phyloP scores from a whole-genome alignment of 352 stramenopile genomes.

The Globisporangium barbulae region DNA sequence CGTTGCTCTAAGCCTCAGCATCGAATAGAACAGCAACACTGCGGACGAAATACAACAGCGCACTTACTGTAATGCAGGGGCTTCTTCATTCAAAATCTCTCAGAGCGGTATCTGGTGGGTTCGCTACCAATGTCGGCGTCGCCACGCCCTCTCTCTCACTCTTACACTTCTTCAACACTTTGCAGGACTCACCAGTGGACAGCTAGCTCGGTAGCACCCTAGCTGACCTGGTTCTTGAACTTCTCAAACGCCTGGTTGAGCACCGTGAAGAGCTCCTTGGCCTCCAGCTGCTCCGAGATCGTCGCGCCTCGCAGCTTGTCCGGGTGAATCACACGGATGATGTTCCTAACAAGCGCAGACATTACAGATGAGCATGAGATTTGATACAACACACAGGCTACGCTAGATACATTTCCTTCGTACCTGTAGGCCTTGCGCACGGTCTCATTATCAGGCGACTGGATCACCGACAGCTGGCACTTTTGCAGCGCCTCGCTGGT shows the following conservation, averaged over 20 bases:
- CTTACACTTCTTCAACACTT: background rate
- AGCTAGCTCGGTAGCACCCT: background rate
- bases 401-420: background rate
- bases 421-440: constrained; percentile 83
- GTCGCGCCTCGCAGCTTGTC: constrained; percentile 81
- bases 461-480: constrained; percentile 75
- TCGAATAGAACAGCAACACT: too few species aligned
- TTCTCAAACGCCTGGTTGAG: constrained; percentile 86
- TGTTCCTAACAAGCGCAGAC: constrained; percentile 43
- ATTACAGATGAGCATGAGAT: background rate
- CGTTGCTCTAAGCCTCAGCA: too few species aligned
- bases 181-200: background rate
- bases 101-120: too few species aligned
- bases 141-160: background rate
- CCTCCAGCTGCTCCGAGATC: constrained; percentile 78
- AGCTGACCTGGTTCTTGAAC: constrained; percentile 59
- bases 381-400: background rate
- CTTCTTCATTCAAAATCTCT: constrained; percentile 18
- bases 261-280: constrained; percentile 86
- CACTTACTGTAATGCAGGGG: constrained; percentile 4
- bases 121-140: too few species aligned
- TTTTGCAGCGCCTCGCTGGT: constrained; percentile 68
- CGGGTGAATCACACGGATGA: constrained; percentile 85
- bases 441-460: constrained; percentile 78
- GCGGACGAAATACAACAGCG: too few species aligned